Conservation (phyloP, 768 basidiomycete genomes). For the Leccinum arenicola region DNA sequence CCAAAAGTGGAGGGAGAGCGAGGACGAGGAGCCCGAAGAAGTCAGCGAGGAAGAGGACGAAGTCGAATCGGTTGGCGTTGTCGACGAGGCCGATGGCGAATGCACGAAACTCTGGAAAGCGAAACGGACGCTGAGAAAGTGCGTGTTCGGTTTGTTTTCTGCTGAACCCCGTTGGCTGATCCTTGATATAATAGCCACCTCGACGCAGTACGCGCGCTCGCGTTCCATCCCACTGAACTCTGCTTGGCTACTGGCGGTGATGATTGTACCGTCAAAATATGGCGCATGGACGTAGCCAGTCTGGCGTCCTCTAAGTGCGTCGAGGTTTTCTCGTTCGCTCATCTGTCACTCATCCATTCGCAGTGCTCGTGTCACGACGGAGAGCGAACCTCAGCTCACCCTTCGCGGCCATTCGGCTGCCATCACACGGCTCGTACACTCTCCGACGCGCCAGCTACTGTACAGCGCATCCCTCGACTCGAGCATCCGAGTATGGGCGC, state of each 20-base stretch:
- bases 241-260: constrained; percentile 92
- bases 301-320: constrained; percentile 78
- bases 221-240: constrained; percentile 84
- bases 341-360: constrained; percentile 7
- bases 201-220: constrained; percentile 86
- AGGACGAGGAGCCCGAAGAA: constrained; percentile 57
- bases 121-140: constrained; percentile 87
- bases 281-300: constrained; percentile 80
- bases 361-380: constrained; percentile 71
- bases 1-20: constrained; percentile 44
- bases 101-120: constrained; percentile 79
- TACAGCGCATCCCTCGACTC: constrained; percentile 94
- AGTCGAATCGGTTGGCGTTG: constrained; percentile 50
- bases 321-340: constrained; percentile 1
- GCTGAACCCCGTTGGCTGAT: constrained; percentile 2
- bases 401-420: constrained; percentile 91
- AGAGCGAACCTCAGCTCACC: constrained; percentile 91
- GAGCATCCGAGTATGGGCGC: constrained; percentile 87
- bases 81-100: constrained; percentile 65
- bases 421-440: constrained; percentile 82
- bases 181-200: constrained; percentile 61
- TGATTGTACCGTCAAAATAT: constrained; percentile 94
- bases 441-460: constrained; percentile 70
- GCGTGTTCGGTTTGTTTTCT: constrained; percentile 35
- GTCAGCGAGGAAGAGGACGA: constrained; percentile 71